phyloP scores from a whole-genome alignment of 2,329 filamentous ascomycete species.

The Parastagonospora nodorum region DNA sequence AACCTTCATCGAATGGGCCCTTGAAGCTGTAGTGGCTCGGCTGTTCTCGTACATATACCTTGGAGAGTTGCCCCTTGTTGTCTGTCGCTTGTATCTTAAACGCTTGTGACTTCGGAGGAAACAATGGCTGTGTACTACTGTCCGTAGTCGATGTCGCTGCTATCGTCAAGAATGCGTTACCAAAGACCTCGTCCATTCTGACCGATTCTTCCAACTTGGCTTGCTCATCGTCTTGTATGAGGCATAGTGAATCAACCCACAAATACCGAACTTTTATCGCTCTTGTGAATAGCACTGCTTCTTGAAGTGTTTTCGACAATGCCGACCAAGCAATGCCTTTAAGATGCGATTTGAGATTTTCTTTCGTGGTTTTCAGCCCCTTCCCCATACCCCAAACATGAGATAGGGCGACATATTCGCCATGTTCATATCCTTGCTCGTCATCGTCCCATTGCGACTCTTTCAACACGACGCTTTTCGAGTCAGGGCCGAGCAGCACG shows the following conservation, averaged over 20 bases:
- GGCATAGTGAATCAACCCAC: slow-evolving; percentile 44
- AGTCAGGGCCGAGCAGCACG: slow-evolving; percentile 29
- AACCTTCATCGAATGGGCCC: slow-evolving; percentile 37
- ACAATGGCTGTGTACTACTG: slow-evolving; percentile 32
- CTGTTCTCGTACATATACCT: slow-evolving; percentile 42
- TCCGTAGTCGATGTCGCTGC: slow-evolving; percentile 40
- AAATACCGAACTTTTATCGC: slow-evolving; percentile 44
- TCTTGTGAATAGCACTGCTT: slow-evolving; percentile 42
- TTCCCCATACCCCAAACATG: slow-evolving; percentile 40
- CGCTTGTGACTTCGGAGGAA: slow-evolving; percentile 27
- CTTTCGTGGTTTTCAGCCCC: slow-evolving; percentile 33
- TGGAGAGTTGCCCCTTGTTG: slow-evolving; percentile 36
- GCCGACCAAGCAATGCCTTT: slow-evolving; percentile 35
- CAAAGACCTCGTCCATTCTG: slow-evolving; percentile 35
- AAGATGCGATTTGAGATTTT: slow-evolving; percentile 32
- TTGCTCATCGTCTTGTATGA: slow-evolving; percentile 36
- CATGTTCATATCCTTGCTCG: slow-evolving; percentile 35
- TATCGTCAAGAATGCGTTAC: slow-evolving; percentile 41
- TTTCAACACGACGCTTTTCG: slow-evolving; percentile 36
- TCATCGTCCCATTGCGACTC: slow-evolving; percentile 32
- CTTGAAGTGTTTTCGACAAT: slow-evolving; percentile 41
- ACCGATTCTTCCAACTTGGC: slow-evolving; percentile 35
- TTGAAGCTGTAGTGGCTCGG: slow-evolving; percentile 45
- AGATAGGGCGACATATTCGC: slow-evolving; percentile 40
- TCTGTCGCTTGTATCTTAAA: slow-evolving; percentile 43